Percentiles rank a stretch among this genome's conserved stretches.
Evolutionary conservation across 331 rosid species (phyloP).

Genomic region (Stylosanthes scabra): DNA sequence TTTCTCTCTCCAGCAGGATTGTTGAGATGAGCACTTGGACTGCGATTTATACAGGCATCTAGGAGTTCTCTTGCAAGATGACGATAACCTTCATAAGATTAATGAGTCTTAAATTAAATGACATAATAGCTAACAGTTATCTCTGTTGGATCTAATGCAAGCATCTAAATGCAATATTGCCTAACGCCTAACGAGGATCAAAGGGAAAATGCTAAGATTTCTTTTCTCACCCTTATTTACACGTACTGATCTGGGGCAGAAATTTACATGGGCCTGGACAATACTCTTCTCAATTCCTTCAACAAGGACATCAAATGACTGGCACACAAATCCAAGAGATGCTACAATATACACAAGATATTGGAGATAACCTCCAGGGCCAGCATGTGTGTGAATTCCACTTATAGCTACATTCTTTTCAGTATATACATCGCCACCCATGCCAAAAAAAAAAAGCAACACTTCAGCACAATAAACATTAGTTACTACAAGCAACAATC

Average conservation of each 20-base stretch:
- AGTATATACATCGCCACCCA: slow-evolving; percentile 82
- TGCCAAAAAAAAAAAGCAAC: slow-evolving; percentile 43
- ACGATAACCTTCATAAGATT: slow-evolving; percentile 15
- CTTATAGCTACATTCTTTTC: slow-evolving; percentile 91
- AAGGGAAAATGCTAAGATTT: slow-evolving; percentile 2
- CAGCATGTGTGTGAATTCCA: slow-evolving; percentile 95
- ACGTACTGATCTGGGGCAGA: slow-evolving; percentile 77
- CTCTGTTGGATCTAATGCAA: background rate
- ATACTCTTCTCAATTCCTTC: slow-evolving; percentile 90
- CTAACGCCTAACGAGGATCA: background rate
- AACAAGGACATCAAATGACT: slow-evolving; percentile 87
- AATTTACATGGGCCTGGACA: slow-evolving; percentile 84
- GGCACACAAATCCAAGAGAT: slow-evolving; percentile 90
- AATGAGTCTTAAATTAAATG: too few species aligned
- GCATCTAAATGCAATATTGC: background rate
- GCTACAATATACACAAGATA: slow-evolving; percentile 80
- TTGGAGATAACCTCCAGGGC: slow-evolving; percentile 98
- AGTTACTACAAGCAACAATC: slow-evolving; percentile 11
- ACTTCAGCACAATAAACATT: slow-evolving; percentile 30
- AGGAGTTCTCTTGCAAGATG: slow-evolving; percentile 76
- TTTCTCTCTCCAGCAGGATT: slow-evolving; percentile 78
- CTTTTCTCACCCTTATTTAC: slow-evolving; percentile 65
- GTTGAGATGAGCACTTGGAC: slow-evolving; percentile 94
- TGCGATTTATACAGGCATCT: slow-evolving; percentile 87
- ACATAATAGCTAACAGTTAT: background rate